phyloP scores from a whole-genome alignment of 169 alveolate species.

The Amoebophrya sp. region DNA sequence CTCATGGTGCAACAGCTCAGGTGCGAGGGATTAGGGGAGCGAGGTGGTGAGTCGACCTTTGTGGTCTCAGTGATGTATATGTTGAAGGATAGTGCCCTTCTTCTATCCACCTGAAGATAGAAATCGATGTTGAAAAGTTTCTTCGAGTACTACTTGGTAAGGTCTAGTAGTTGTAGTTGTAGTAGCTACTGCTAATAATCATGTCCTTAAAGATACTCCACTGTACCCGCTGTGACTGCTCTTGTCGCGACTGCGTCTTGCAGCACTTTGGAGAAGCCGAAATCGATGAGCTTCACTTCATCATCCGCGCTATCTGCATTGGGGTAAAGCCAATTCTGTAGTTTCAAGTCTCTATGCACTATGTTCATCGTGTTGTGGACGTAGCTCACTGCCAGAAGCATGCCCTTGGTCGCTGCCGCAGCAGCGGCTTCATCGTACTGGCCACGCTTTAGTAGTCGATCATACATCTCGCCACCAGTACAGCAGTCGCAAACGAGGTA shows the following conservation, averaged over 20 bases:
- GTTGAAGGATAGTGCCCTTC: too few relatives aligned
- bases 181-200: too few relatives aligned
- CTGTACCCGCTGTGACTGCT: background rate
- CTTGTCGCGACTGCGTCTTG: too few relatives aligned
- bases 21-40: too few relatives aligned
- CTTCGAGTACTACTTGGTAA: too few relatives aligned
- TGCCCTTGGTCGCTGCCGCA: background rate
- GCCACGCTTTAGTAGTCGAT: background rate
- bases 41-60: too few relatives aligned
- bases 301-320: background rate
- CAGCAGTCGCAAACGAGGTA: conserved; percentile 1
- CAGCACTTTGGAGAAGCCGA: background rate
- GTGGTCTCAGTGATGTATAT: too few relatives aligned
- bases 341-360: background rate
- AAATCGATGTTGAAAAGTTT: too few relatives aligned
- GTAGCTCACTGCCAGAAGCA: background rate
- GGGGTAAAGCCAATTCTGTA: background rate
- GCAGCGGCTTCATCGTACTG: background rate
- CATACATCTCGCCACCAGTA: background rate
- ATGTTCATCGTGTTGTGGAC: conserved; percentile 17
- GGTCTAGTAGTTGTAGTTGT: too few relatives aligned
- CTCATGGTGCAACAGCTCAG: background rate
- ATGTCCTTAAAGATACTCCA: too few relatives aligned
- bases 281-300: background rate
- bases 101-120: too few relatives aligned